Conservation (phyloP, 495 filamentous ascomycete species). For the Sordaria brevicollis region DNA sequence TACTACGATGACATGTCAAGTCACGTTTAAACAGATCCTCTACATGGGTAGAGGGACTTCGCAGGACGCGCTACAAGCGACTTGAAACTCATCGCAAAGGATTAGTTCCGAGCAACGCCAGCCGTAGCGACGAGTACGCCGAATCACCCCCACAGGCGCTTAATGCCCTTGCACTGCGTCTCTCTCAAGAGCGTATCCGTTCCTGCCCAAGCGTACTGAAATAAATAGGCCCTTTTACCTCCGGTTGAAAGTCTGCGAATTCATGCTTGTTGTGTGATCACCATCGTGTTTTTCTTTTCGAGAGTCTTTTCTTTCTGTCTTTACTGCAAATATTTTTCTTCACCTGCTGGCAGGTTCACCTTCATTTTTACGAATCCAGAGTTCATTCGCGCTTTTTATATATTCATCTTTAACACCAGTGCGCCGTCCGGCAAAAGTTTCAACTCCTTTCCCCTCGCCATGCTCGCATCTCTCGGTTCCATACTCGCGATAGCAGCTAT, state of each 20-base stretch:
- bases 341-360: conserved; percentile 2
- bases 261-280: background rate
- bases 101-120: background rate
- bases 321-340: conserved; percentile 1
- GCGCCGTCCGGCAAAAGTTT: no score
- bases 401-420: background rate
- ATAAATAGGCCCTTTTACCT: background rate
- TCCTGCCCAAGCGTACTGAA: background rate
- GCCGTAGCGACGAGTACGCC: background rate
- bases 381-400: background rate
- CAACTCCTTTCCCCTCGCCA: conserved; percentile 2
- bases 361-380: conserved; percentile 3
- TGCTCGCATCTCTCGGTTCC: conserved; percentile 14
- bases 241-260: conserved; percentile 7
- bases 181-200: background rate
- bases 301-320: conserved; percentile 9
- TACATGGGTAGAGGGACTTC: background rate
- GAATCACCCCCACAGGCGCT: background rate
- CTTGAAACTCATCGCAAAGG: background rate
- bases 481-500: conserved; percentile 18
- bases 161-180: background rate
- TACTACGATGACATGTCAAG: background rate
- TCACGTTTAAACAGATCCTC: background rate
- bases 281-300: background rate
- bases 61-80: background rate